Base-by-base conservation (phyloP, 2,329 filamentous ascomycete species). In the Coniella lustricola region DNA sequence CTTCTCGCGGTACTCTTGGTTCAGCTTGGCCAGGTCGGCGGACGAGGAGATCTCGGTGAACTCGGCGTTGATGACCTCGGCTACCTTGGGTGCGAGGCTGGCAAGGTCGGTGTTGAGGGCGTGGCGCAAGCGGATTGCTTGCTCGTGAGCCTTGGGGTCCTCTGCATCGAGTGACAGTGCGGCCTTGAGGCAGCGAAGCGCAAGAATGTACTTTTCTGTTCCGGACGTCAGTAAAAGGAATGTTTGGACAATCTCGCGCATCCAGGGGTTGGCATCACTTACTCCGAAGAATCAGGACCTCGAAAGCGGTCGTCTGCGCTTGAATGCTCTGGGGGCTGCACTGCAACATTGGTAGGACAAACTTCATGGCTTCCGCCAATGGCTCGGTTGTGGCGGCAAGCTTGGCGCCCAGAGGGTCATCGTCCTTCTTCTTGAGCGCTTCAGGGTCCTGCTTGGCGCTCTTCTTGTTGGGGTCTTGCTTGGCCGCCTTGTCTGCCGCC, bases 231-330 rank as follows among this genome's bases (percentile, higher is more conserved):
- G 55, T 54, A 38, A 21, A 22, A 38, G 18, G 17, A 21, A 14
- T 10, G 18, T 48, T 7, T 21, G 36, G 12, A 18, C 21, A 44
- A 14, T 10, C 7, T 18, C 13, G 33, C 32, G 17, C 39, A 4
- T 7, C 14, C 14, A 49, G 20, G 44, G 34, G 8, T 25, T 33
- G 29, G 71, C 16, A 12, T 20, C 4, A 33, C 83, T 75, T 79
- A 95, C 90, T 82, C 71, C 85, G 78, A 61, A 90, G 78, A 51
- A 94, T 74, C 63, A 88, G 90, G 16, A 98, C 85, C 69, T 97
- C 90, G 59, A 96, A 97, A 4, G 90, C 93, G 45, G 84, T 80
- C 55, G 84, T 76, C 67, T 98, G 93, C 18, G 80, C 87, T 53
- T 93, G 82, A 41, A 95, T 79, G 62, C 82, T 87, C 70, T 85